Conservation (phyloP, 768 basidiomycete genomes). For the Mrakia frigida region DNA sequence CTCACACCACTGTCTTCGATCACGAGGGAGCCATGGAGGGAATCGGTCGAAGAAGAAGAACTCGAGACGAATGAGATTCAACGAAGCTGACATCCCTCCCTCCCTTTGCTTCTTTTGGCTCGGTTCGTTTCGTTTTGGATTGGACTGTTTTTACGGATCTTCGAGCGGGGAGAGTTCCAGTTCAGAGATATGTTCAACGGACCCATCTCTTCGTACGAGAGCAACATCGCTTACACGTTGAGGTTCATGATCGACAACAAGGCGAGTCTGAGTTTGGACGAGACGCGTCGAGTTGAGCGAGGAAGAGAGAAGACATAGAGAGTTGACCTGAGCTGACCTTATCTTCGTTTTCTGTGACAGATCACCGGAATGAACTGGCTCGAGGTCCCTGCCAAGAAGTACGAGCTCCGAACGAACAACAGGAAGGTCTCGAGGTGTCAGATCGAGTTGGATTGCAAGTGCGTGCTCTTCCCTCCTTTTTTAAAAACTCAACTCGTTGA, state of each 20-base stretch:
- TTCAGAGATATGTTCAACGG: slow-evolving; percentile 57
- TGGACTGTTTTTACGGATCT: slow-evolving; percentile 54
- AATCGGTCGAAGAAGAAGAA: background rate
- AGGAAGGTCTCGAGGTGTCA: slow-evolving; percentile 77
- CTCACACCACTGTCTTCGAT: background rate
- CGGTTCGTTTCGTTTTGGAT: slow-evolving; percentile 5
- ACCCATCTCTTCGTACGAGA: slow-evolving; percentile 72
- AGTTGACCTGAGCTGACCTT: background rate
- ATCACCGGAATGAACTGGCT: slow-evolving; percentile 99
- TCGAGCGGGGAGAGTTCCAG: slow-evolving; percentile 68
- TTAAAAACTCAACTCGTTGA: no score
- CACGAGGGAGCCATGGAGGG: no score
- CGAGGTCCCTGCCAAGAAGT: slow-evolving; percentile 78
- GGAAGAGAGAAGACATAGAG: no score
- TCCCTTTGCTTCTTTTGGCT: no score
- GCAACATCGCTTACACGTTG: slow-evolving; percentile 83
- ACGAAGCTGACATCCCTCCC: slow-evolving; percentile 20
- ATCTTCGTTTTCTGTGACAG: slow-evolving; percentile 45
- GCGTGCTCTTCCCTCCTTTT: slow-evolving; percentile 35
- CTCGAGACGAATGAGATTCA: background rate
- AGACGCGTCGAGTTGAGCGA: background rate
- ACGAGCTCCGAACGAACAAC: slow-evolving; percentile 56
- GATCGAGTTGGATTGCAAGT: slow-evolving; percentile 77
- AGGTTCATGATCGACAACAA: slow-evolving; percentile 98
- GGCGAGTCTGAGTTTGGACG: slow-evolving; percentile 48